These are phyloP conservation scores for Chrysosporium keratinophilum DNA, from an alignment of 2,329 filamentous ascomycete genomes.

Conservation along the genomic window DNA sequence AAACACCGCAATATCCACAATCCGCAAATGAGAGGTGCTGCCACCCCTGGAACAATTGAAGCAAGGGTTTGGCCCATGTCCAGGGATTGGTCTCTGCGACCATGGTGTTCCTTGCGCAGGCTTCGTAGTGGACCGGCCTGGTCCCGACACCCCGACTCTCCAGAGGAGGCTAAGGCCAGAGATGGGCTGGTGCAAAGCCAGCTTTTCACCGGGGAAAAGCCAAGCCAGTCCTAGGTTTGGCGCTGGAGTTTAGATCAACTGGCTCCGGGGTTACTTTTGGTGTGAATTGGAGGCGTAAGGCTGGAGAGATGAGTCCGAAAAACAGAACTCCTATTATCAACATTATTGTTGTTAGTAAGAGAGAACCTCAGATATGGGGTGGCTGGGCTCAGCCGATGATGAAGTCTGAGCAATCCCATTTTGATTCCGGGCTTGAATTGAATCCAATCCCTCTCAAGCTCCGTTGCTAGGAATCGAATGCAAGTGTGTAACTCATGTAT, in stretches of 20 bases:
- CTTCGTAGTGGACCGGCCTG: slow-evolving; percentile 5
- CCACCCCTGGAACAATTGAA: neutral
- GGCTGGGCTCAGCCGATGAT: no score
- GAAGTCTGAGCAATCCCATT: no score
- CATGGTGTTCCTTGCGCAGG: neutral
- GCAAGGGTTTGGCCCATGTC: neutral
- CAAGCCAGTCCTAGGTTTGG: slow-evolving; percentile 2
- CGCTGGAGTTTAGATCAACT: neutral
- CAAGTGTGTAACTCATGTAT: no score
- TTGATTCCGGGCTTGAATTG: no score
- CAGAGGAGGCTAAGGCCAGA: neutral
- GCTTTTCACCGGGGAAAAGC: neutral
- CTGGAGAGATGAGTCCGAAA: neutral
- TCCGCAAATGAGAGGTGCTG: slow-evolving; percentile 1
- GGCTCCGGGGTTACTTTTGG: neutral
- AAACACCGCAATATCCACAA: neutral
- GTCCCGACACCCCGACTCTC: slow-evolving; percentile 5
- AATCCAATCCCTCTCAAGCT: no score
- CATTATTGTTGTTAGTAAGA: no score
- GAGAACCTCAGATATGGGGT: no score
- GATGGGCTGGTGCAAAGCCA: neutral
- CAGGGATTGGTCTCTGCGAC: slow-evolving; percentile 1
- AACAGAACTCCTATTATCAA: no score
- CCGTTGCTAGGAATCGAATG: no score
- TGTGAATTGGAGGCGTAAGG: neutral